Conservation (phyloP, 192 early-diverging fungal species). For the Glomus cerebriforme region DNA sequence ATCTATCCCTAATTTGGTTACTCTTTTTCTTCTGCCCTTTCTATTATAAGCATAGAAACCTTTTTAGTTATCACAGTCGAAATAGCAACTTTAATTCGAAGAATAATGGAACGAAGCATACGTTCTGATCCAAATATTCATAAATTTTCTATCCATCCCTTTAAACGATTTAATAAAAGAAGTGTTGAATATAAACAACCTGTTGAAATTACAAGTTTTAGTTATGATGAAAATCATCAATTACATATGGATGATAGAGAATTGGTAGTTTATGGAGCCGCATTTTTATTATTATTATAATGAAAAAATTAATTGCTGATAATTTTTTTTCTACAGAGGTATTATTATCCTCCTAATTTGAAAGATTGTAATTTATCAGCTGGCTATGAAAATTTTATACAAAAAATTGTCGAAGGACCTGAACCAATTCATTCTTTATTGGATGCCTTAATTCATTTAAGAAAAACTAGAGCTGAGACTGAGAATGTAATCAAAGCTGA, state of each 20-base stretch:
- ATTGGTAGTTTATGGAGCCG: slow-evolving; percentile 38
- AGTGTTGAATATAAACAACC: slow-evolving; percentile 61
- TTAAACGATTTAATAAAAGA: slow-evolving; percentile 41
- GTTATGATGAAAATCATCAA: slow-evolving; percentile 58
- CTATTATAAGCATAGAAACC: too few relatives aligned
- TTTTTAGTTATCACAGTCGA: too few relatives aligned
- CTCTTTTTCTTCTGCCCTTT: too few relatives aligned
- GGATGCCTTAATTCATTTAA: slow-evolving; percentile 51
- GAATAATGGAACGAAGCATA: too few relatives aligned
- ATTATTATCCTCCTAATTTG: slow-evolving; percentile 55
- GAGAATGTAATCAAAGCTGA: slow-evolving; percentile 29
- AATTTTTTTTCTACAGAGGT: slow-evolving; percentile 46
- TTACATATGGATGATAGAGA: slow-evolving; percentile 65
- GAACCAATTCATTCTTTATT: slow-evolving; percentile 88
- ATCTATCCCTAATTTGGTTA: too few relatives aligned
- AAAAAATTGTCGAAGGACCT: slow-evolving; percentile 48
- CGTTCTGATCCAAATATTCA: background rate
- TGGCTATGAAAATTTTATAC: slow-evolving; percentile 71
- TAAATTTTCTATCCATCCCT: slow-evolving; percentile 40
- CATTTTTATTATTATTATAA: slow-evolving; percentile 45
- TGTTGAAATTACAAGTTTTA: slow-evolving; percentile 64
- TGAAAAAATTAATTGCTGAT: slow-evolving; percentile 27
- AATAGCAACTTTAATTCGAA: too few relatives aligned
- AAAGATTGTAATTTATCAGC: slow-evolving; percentile 52
- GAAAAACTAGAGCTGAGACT: slow-evolving; percentile 5